Percentiles rank a stretch among this genome's conserved stretches.
Conservation (phyloP, 768 basidiomycete species). For the Podaxis pistillaris region DNA sequence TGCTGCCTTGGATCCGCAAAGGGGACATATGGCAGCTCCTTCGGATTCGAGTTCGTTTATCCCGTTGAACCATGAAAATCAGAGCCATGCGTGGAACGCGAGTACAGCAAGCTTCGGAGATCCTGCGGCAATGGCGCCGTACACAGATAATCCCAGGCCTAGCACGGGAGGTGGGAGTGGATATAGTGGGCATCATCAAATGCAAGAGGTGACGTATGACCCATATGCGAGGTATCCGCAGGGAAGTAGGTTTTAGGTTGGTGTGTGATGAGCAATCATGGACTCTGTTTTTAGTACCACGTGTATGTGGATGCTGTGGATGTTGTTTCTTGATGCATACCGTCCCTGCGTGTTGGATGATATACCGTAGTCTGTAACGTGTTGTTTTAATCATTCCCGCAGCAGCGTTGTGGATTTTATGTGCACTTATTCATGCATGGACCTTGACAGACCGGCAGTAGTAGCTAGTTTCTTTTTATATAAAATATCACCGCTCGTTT, state of each 20-base stretch:
- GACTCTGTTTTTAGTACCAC: background rate
- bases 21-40: constrained; percentile 3
- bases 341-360: background rate
- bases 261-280: background rate
- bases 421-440: background rate
- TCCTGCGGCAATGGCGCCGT: constrained; percentile 25
- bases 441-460: background rate
- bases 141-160: constrained; percentile 17
- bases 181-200: background rate
- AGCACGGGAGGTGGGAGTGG: constrained; percentile 21
- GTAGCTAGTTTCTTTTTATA: background rate
- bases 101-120: constrained; percentile 46
- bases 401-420: background rate
- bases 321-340: background rate
- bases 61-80: constrained; percentile 65
- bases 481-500: background rate
- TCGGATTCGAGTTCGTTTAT: constrained; percentile 72
- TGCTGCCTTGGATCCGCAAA: constrained; percentile 18
- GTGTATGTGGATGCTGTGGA: background rate
- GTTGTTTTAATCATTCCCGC: background rate
- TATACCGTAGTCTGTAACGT: background rate
- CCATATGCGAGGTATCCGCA: constrained; percentile 29
- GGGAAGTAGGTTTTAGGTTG: background rate
- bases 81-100: constrained; percentile 56
- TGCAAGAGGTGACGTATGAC: constrained; percentile 25